Base-by-base conservation (phyloP, 345 rosid species). In the Heritiera fomes region DNA sequence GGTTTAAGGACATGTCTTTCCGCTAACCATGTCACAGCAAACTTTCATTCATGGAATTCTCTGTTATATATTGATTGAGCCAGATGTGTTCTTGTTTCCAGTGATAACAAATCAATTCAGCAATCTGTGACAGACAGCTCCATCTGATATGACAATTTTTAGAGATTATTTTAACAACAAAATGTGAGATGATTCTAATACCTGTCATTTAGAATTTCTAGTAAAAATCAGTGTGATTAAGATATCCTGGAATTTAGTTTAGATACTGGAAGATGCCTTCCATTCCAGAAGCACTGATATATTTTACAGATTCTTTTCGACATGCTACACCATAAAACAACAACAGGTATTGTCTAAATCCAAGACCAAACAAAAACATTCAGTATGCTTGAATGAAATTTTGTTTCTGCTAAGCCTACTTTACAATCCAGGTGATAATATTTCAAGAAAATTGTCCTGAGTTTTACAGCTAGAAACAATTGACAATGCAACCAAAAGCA, bases 401-500 rank as follows among this genome's bases (percentile, higher is more conserved):
- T 55, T 52, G 20, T 15, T 53, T 53, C 8, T 2, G 20, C 17
- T 53, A 17, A 17, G 59, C 8, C 23, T 59, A 23, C 38, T 68
- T 17, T 71, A 30, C 61, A 32, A 15, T 8, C 61, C 17, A 32
- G 30, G 18, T 71, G 60, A 71, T 14, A 30, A 52, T 5, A 69
- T 20, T 46, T 20, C n/a, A 9, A 23, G 40, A 23, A 69, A 69
- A 6, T 69, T 50, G 20, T 50, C 56, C 41, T 8, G 7, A 49
- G 17, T 52, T 50, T 52, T 72, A 17, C 47, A 72, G n/a, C 75
- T 53, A 53, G 52, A 72, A 38, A 17, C 28, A 47, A 30, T 23
- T 11, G 18, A 3, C 18, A 53, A 53, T 72, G 43, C 75, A 72
- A 34, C 46, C 75, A 72, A 72, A 72, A 53, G 75, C 4, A 53